These are phyloP conservation scores for Porphyrellus cyaneotinctus DNA, from an alignment of 768 basidiomycete genomes.

Conservation along the genomic window DNA sequence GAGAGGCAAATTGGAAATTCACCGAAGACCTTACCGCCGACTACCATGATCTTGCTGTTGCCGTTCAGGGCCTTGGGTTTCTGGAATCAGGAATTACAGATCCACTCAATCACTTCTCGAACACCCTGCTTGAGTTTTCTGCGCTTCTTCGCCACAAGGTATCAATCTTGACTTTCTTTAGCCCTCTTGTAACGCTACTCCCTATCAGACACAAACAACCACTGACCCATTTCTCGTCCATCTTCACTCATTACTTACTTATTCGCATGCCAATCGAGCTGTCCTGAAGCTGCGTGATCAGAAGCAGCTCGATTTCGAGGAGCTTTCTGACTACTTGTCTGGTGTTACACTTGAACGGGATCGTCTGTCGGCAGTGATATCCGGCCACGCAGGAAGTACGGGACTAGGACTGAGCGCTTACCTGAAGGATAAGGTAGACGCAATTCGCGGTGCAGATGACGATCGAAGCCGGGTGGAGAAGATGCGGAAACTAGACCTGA, in stretches of 20 bases:
- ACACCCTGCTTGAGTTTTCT: constrained; percentile 93
- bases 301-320: constrained; percentile 98
- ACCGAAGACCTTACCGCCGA: constrained; percentile 93
- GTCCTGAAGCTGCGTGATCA: constrained; percentile 95
- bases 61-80: constrained; percentile 95
- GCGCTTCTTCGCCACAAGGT: constrained; percentile 83
- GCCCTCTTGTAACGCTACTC: neutral
- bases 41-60: constrained; percentile 95
- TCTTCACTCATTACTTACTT: constrained; percentile 88
- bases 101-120: constrained; percentile 94
- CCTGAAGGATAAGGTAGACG: constrained; percentile 88
- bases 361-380: constrained; percentile 82
- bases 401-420: constrained; percentile 86
- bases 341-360: constrained; percentile 93
- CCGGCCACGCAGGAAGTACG: constrained; percentile 81
- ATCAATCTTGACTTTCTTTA: constrained; percentile 19
- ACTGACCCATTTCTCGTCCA: constrained; percentile 90
- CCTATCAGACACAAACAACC: constrained; percentile 73
- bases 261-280: constrained; percentile 89
- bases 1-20: constrained; percentile 77
- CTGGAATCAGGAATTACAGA: constrained; percentile 98
- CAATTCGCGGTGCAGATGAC: constrained; percentile 88
- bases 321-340: constrained; percentile 90
- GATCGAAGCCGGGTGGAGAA: constrained; percentile 89
- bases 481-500: constrained; percentile 87